Conservation (phyloP, 495 filamentous ascomycete species). For the Penicillium diatomitis region DNA sequence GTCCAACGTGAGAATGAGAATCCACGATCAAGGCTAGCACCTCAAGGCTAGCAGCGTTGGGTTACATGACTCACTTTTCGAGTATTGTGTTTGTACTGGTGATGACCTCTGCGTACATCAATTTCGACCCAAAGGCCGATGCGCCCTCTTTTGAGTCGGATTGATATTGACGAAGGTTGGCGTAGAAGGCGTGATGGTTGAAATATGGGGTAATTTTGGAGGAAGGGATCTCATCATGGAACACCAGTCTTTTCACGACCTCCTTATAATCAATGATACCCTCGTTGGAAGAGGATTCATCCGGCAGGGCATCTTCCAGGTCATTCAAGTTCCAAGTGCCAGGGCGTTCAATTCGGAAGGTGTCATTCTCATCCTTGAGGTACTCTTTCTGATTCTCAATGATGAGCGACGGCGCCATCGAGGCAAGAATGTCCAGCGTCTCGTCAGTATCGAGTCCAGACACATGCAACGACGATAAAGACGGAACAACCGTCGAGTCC, state of each 20-base stretch:
- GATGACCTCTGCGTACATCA: constrained; percentile 86
- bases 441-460: constrained; percentile 58
- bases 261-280: constrained; percentile 67
- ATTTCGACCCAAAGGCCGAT: constrained; percentile 59
- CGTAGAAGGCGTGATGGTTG: constrained; percentile 72
- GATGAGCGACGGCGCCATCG: constrained; percentile 56
- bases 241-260: constrained; percentile 61
- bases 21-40: too few relatives aligned
- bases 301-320: constrained; percentile 43
- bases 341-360: constrained; percentile 62
- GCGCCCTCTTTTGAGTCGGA: constrained; percentile 43
- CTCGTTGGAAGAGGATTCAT: constrained; percentile 23
- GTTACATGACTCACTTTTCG: constrained; percentile 56
- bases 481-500: constrained; percentile 61
- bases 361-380: constrained; percentile 79
- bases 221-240: constrained; percentile 60
- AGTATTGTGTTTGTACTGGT: constrained; percentile 94
- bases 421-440: constrained; percentile 55
- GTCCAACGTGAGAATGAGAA: constrained; percentile 9
- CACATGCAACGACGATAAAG: constrained; percentile 77
- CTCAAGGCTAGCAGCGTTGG: too few relatives aligned
- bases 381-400: constrained; percentile 59
- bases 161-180: constrained; percentile 61
- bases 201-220: constrained; percentile 78
- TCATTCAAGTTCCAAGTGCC: constrained; percentile 54